Evolutionary conservation across 805 yeast species (phyloP).

Genomic region (Komagataella pastoris): DNA sequence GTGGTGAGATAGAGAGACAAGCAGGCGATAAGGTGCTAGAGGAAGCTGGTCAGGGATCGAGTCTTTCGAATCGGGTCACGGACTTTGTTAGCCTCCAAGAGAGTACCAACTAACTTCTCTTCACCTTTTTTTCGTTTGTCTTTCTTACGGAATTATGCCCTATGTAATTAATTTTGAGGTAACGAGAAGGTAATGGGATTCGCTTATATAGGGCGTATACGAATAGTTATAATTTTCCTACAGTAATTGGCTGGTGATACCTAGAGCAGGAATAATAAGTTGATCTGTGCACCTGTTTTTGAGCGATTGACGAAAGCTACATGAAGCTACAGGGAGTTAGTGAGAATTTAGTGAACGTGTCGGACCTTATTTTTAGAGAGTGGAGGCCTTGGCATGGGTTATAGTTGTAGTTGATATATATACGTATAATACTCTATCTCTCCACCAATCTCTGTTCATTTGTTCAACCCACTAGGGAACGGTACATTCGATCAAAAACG

Average conservation of each 20-base stretch:
- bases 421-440: too few relatives aligned
- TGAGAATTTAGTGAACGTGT: too few relatives aligned
- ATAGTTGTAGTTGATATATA: too few relatives aligned
- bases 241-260: background rate
- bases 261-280: background rate
- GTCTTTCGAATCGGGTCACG: background rate
- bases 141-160: background rate
- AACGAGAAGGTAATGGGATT: background rate
- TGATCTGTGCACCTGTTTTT: too few relatives aligned
- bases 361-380: too few relatives aligned
- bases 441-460: too few relatives aligned
- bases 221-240: too few relatives aligned
- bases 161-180: background rate
- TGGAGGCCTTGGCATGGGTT: too few relatives aligned
- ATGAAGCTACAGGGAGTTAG: too few relatives aligned
- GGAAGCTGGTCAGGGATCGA: background rate
- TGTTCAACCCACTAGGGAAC: too few relatives aligned
- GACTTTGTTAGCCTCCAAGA: background rate
- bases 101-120: background rate
- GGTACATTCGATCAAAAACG: too few relatives aligned
- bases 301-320: too few relatives aligned
- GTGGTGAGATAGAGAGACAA: slow-evolving; percentile 24
- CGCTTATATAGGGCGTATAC: background rate
- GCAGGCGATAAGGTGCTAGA: slow-evolving; percentile 4
- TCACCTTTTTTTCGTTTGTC: background rate